Conservation (phyloP, 2,329 filamentous ascomycete genomes). For the Thielaviopsis musarum region DNA sequence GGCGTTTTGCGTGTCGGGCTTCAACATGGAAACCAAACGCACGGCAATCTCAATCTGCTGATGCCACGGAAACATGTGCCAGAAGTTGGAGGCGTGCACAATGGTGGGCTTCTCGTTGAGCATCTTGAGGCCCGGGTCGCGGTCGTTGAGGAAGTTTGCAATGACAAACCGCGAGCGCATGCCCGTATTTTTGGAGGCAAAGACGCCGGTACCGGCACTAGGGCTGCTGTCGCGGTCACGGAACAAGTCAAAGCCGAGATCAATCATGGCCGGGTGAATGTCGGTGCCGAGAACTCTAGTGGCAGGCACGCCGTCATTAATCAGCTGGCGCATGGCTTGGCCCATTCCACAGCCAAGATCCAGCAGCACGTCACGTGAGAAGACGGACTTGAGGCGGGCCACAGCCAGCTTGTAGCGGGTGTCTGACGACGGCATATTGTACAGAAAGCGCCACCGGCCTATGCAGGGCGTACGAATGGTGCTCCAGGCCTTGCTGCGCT, state of each 20-base stretch:
- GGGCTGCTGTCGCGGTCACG: slow-evolving; percentile 25
- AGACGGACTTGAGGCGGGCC: slow-evolving; percentile 23
- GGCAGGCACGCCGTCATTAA: slow-evolving; percentile 31
- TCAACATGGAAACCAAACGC: slow-evolving; percentile 28
- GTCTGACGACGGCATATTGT: slow-evolving; percentile 25
- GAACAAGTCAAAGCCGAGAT: slow-evolving; percentile 48
- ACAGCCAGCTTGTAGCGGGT: slow-evolving; percentile 27
- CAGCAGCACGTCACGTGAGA: slow-evolving; percentile 25
- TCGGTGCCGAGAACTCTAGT: slow-evolving; percentile 34
- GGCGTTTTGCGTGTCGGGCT: slow-evolving; percentile 25
- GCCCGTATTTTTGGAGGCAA: slow-evolving; percentile 15
- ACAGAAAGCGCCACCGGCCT: slow-evolving; percentile 33
- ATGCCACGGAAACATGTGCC: slow-evolving; percentile 31
- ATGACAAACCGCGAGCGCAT: slow-evolving; percentile 31
- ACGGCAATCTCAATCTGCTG: slow-evolving; percentile 29
- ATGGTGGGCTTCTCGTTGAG: slow-evolving; percentile 28
- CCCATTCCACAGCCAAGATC: slow-evolving; percentile 36
- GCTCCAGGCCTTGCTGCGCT: slow-evolving; percentile 31
- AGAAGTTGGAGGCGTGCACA: slow-evolving; percentile 32
- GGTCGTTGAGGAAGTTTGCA: slow-evolving; percentile 31
- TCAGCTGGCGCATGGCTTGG: slow-evolving; percentile 32
- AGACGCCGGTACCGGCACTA: background rate
- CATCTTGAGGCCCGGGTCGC: slow-evolving; percentile 20
- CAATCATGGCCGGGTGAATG: slow-evolving; percentile 31
- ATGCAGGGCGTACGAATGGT: slow-evolving; percentile 28